A percentile compares a stretch with the other conserved stretches of the same genome.
Evolutionary conservation across 805 yeast genomes (phyloP).

Genomic region (Blastobotrys chiropterorum): DNA sequence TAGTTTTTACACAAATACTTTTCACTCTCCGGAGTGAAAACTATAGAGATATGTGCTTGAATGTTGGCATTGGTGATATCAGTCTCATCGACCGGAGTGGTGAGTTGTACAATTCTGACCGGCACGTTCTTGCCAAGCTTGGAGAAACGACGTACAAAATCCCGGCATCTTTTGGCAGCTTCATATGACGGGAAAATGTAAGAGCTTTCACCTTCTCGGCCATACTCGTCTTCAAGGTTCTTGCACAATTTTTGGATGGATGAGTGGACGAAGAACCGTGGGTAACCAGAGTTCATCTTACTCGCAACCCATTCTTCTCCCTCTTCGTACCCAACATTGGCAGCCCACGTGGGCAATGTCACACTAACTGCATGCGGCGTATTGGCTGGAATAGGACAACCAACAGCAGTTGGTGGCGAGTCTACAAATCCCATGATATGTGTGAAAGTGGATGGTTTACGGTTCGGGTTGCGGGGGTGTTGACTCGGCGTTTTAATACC

Average conservation of each 20-base stretch:
- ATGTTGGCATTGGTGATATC: no score
- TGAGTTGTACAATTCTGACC: slow-evolving; percentile 64
- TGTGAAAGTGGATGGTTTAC: no score
- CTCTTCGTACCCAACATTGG: slow-evolving; percentile 87
- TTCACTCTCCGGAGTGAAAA: slow-evolving; percentile 62
- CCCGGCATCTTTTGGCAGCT: slow-evolving; percentile 81
- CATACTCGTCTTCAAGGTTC: slow-evolving; percentile 53
- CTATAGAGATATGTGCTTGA: slow-evolving; percentile 69
- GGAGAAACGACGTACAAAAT: slow-evolving; percentile 46
- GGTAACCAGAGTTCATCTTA: slow-evolving; percentile 83
- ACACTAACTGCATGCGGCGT: slow-evolving; percentile 93
- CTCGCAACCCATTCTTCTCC: slow-evolving; percentile 75
- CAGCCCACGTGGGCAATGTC: slow-evolving; percentile 91
- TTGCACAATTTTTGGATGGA: slow-evolving; percentile 40
- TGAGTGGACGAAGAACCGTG: slow-evolving; percentile 58
- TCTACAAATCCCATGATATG: slow-evolving; percentile 1
- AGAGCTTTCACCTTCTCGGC: slow-evolving; percentile 69
- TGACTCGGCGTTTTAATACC: no score
- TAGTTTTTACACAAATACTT: slow-evolving; percentile 69
- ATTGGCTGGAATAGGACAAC: slow-evolving; percentile 82
- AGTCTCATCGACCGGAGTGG: slow-evolving; percentile 48
- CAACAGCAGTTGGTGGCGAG: slow-evolving; percentile 42
- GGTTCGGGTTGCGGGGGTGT: no score
- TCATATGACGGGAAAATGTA: slow-evolving; percentile 72
- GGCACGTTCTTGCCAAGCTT: slow-evolving; percentile 24